Evolutionary conservation across 495 filamentous ascomycete species (phyloP), one percentile per base, ranked within the genome.

Genomic region (Elaphomyces granulatus): DNA sequence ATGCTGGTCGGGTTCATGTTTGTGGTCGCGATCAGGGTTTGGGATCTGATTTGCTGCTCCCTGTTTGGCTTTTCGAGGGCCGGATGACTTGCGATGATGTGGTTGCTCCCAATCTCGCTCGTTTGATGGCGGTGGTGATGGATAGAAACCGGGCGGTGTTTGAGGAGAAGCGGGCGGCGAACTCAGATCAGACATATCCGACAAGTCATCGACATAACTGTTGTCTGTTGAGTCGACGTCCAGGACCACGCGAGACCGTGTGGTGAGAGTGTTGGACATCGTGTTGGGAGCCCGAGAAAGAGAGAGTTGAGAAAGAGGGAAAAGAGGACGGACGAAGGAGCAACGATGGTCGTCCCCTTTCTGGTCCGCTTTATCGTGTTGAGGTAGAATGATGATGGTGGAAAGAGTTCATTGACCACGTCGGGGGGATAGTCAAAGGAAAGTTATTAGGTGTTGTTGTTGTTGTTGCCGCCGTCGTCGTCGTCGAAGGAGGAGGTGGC

Each of bases 91-190:
- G n/a, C n/a, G n/a, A n/a, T n/a, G n/a, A n/a, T n/a, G n/a, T n/a
- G n/a, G n/a, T n/a, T n/a, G n/a, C n/a, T n/a, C n/a, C n/a, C n/a
- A n/a, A n/a, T n/a, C n/a, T n/a, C n/a, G 57, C 44, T 72, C 67
- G 48, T 72, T 70, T 51, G 81, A 64, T 47, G 81, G 60, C 52
- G 75, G 57, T 56, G 74, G 72, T 42, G 68, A 64, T 44, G 69
- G 61, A 55, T 68, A 66, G 53, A 67, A 58, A 48, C 66, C 58
- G 15, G 70, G 62, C 18, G 77, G 72, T 8, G 75, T 65, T 14
- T 70, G 67, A 2, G 79, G 74, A 8, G 80, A 80, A 19, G 61
- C 58, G 4, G 66, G 60, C 37, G 57, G 47, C 26, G 72, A 72
- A 56, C 72, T 78, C 40, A 78, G 53, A 18, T 71, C 71, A 23